phyloP scores from a whole-genome alignment of 345 rosid species.

The Mallotus nudiflorus region DNA sequence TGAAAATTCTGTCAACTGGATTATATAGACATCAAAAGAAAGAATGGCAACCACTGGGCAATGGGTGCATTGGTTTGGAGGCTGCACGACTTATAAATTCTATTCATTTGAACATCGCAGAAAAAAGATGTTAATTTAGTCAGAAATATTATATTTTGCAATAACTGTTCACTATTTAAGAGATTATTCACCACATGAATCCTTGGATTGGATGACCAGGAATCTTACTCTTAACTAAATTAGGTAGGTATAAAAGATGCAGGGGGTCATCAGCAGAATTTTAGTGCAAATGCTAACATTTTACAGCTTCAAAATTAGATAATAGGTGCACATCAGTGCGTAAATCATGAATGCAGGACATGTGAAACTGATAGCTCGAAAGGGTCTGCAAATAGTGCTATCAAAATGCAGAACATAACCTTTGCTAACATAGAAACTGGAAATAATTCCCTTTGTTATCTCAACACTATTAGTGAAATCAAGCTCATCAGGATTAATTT shows the following conservation, averaged over 20 bases:
- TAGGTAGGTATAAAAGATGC: neutral
- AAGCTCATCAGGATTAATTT: conserved; percentile 68
- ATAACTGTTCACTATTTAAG: neutral
- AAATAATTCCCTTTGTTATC: conserved; percentile 62
- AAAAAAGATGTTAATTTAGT: neutral
- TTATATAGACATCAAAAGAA: neutral
- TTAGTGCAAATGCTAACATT: neutral
- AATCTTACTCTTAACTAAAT: neutral
- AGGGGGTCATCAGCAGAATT: neutral
- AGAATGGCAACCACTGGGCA: neutral
- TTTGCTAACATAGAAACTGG: neutral
- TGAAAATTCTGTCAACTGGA: neutral
- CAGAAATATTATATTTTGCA: neutral
- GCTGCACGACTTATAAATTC: neutral
- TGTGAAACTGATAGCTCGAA: neutral
- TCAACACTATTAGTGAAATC: conserved; percentile 78
- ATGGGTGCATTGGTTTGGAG: neutral
- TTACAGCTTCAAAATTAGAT: neutral
- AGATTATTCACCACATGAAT: neutral
- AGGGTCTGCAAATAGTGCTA: neutral
- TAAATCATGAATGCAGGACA: neutral
- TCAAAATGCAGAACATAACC: neutral
- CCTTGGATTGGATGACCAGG: neutral
- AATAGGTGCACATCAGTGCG: neutral
- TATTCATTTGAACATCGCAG: neutral